phyloP scores from a whole-genome alignment of 306 rosid genomes.

The Gynostemma pentaphyllum region DNA sequence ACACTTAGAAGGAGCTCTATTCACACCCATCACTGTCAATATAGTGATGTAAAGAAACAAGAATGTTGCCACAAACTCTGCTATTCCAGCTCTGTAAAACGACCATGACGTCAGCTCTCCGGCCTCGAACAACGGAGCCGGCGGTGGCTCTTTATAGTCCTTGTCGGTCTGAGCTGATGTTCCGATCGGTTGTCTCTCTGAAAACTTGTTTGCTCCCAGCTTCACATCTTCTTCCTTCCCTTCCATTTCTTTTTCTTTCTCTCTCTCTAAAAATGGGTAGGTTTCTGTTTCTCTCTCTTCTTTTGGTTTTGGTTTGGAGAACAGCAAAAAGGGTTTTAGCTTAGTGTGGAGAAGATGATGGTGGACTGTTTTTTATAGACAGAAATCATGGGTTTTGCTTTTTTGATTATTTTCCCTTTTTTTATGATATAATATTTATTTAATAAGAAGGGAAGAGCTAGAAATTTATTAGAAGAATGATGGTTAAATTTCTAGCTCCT shows the following conservation, averaged over 20 bases:
- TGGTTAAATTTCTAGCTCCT: too few relatives aligned
- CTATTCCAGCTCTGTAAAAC: conserved; percentile 84
- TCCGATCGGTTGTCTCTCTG: conserved; percentile 69
- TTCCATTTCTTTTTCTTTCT: conserved; percentile 17
- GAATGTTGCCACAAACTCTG: conserved; percentile 81
- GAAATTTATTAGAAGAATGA: too few relatives aligned
- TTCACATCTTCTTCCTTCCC: conserved; percentile 79
- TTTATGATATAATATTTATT: neutral
- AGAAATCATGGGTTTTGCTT: neutral
- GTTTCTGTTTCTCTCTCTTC: conserved; percentile 6
- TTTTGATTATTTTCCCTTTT: neutral
- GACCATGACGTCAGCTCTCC: conserved; percentile 89
- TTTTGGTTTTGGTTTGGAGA: neutral
- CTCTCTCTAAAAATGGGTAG: neutral
- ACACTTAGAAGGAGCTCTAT: conserved; percentile 34
- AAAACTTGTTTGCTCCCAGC: conserved; percentile 68
- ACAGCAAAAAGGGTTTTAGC: neutral
- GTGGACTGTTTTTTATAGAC: neutral
- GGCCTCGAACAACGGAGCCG: conserved; percentile 76
- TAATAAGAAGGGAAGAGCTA: neutral
- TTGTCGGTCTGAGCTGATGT: conserved; percentile 57
- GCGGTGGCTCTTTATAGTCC: conserved; percentile 82
- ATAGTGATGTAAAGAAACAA: conserved; percentile 80
- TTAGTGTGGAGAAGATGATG: neutral
- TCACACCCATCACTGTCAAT: conserved; percentile 78